phyloP scores from a whole-genome alignment of 2,329 filamentous ascomycete genomes.

The Coniochaeta pulveracea region DNA sequence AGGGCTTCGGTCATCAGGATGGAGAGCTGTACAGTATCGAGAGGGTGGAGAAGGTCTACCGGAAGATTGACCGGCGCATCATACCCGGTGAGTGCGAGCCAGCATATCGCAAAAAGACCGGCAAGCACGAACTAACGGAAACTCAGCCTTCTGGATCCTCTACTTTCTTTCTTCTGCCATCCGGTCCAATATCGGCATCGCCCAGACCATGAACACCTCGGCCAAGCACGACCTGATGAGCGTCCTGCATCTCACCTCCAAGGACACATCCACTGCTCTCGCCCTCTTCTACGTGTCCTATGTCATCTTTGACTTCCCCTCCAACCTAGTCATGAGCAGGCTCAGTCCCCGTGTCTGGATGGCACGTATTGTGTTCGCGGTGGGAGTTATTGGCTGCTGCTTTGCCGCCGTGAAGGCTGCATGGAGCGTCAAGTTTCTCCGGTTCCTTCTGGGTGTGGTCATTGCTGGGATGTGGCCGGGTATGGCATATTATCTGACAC shows the following conservation, averaged over 20 bases:
- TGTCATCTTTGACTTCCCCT: slow-evolving; percentile 79
- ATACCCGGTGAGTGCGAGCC: slow-evolving; percentile 36
- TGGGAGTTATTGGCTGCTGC: slow-evolving; percentile 73
- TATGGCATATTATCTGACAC: slow-evolving; percentile 84
- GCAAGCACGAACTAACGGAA: slow-evolving; percentile 1
- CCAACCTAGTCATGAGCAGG: slow-evolving; percentile 79
- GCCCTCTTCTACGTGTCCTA: slow-evolving; percentile 90
- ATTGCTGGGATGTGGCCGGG: slow-evolving; percentile 93
- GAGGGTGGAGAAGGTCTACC: slow-evolving; percentile 43
- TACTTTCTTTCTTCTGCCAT: slow-evolving; percentile 92
- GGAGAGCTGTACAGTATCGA: slow-evolving; percentile 40
- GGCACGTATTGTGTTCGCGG: slow-evolving; percentile 79
- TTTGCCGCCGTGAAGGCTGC: slow-evolving; percentile 72
- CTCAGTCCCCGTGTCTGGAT: slow-evolving; percentile 85
- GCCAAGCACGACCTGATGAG: slow-evolving; percentile 64
- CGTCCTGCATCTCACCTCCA: slow-evolving; percentile 56
- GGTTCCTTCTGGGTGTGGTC: slow-evolving; percentile 74
- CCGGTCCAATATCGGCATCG: slow-evolving; percentile 80
- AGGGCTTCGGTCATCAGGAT: slow-evolving; percentile 17
- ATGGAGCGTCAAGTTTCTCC: slow-evolving; percentile 82
- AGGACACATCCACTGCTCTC: slow-evolving; percentile 73
- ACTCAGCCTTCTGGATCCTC: slow-evolving; percentile 68
- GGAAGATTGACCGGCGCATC: slow-evolving; percentile 46
- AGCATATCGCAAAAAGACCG: not conserved
- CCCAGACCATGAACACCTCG: slow-evolving; percentile 81